Percentiles rank a stretch among this genome's conserved stretches.
Conservation (phyloP, 352 stramenopile genomes). For the Phytopythium boreale region DNA sequence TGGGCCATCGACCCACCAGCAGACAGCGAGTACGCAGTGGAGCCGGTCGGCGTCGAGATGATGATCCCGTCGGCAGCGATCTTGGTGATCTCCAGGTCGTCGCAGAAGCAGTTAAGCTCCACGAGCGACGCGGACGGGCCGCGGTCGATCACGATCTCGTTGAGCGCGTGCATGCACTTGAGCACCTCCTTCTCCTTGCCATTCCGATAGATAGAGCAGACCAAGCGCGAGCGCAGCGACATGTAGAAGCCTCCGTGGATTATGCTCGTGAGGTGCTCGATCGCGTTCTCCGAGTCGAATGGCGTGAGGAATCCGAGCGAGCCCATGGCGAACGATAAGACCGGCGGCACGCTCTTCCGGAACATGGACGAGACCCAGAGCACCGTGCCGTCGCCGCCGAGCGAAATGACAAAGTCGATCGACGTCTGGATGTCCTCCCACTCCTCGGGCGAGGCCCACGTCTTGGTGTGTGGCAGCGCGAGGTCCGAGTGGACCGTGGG, state of each 20-base stretch:
- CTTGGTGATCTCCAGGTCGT: constrained; percentile 95
- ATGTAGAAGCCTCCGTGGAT: constrained; percentile 85
- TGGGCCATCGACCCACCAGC: constrained; percentile 98
- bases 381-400: constrained; percentile 94
- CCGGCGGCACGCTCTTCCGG: constrained; percentile 91
- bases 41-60: constrained; percentile 97
- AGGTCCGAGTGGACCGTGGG: constrained; percentile 70
- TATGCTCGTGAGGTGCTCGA: constrained; percentile 68
- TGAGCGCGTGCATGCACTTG: constrained; percentile 92
- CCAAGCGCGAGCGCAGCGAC: constrained; percentile 72
- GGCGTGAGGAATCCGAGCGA: constrained; percentile 96
- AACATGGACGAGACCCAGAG: constrained; percentile 89
- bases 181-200: constrained; percentile 49
- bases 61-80: constrained; percentile 97
- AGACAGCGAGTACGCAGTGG: constrained; percentile 97
- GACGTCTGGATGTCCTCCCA: constrained; percentile 69
- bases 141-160: constrained; percentile 98
- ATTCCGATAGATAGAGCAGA: constrained; percentile 66
- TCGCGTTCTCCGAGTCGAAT: constrained; percentile 78
- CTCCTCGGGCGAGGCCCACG: constrained; percentile 54
- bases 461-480: constrained; percentile 47
- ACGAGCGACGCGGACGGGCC: constrained; percentile 89
- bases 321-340: constrained; percentile 94
- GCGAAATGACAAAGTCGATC: constrained; percentile 92
- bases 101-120: constrained; percentile 97